Evolutionary conservation across 2,329 filamentous ascomycete species (phyloP).

Genomic region (Raffaelea ambrosiae): DNA sequence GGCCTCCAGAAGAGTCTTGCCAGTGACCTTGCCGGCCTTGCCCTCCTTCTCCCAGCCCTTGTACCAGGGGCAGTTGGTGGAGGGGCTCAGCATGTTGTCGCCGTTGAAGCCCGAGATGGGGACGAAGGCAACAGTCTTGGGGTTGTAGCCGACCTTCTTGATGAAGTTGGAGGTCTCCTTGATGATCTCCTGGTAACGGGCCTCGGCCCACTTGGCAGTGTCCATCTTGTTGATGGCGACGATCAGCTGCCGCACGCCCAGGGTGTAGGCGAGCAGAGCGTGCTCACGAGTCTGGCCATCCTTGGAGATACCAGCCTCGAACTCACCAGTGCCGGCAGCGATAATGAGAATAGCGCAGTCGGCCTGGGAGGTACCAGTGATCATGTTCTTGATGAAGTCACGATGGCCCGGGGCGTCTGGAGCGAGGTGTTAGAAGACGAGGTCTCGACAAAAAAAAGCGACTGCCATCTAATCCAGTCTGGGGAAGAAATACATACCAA

Average conservation of each 20-base stretch:
- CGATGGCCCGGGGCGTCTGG: conserved; percentile 95
- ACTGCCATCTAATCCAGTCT: too few relatives aligned
- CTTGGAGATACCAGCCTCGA: conserved; percentile 99
- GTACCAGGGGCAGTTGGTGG: conserved; percentile 98
- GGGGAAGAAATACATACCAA: conserved; percentile 51
- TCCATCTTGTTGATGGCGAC: conserved; percentile 99
- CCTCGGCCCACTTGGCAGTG: conserved; percentile 96
- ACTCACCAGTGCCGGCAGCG: conserved; percentile 99
- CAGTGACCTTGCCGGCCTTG: conserved; percentile 75
- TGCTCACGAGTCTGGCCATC: conserved; percentile 99
- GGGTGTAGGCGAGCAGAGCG: conserved; percentile 99
- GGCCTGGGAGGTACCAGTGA: conserved; percentile 99
- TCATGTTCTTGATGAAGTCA: conserved; percentile 99
- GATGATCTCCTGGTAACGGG: conserved; percentile 97
- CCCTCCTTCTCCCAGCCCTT: conserved; percentile 99
- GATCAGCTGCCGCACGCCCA: conserved; percentile 99
- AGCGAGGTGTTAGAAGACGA: conserved; percentile 13
- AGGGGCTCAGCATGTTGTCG: conserved; percentile 95
- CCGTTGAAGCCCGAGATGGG: conserved; percentile 99
- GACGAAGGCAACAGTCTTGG: conserved; percentile 96
- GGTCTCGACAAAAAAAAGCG: conserved; percentile 1
- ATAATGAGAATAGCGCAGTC: conserved; percentile 99
- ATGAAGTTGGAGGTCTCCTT: conserved; percentile 99
- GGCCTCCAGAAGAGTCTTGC: conserved; percentile 98
- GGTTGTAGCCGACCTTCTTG: conserved; percentile 99